Conservation (phyloP, 1,284 basidiomycete genomes). For the Sporisorium scitamineum region DNA sequence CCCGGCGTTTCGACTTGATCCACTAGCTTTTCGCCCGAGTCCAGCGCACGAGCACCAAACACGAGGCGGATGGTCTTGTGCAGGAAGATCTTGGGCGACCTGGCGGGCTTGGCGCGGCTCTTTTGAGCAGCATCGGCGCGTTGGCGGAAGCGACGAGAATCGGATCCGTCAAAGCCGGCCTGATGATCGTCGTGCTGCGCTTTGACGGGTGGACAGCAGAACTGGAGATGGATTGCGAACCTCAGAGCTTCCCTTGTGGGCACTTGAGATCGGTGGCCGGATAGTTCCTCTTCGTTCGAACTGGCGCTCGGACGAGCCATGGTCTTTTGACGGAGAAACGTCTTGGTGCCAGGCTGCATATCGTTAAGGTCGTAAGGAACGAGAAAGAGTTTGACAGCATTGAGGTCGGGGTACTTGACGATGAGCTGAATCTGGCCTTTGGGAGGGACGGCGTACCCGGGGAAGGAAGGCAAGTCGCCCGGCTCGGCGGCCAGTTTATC, state of each 20-base stretch:
- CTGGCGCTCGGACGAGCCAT: constrained; percentile 4
- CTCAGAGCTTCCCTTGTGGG: constrained; percentile 48
- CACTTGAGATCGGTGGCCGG: neutral
- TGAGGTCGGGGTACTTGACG: constrained; percentile 70
- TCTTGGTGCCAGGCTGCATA: constrained; percentile 65
- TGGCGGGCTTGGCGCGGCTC: constrained; percentile 2
- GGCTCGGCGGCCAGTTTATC: neutral
- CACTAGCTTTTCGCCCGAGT: constrained; percentile 50
- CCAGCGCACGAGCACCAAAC: constrained; percentile 56
- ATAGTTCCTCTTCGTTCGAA: neutral
- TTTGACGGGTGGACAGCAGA: constrained; percentile 42
- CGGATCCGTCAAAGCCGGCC: constrained; percentile 28
- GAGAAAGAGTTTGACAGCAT: constrained; percentile 72
- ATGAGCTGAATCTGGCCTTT: constrained; percentile 73
- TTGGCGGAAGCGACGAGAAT: constrained; percentile 15
- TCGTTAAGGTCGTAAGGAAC: constrained; percentile 72
- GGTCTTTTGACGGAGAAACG: constrained; percentile 60
- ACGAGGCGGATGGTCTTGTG: constrained; percentile 61
- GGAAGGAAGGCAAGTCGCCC: constrained; percentile 62
- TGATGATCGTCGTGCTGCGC: constrained; percentile 15
- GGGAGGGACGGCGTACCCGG: constrained; percentile 72
- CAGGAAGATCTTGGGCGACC: constrained; percentile 49
- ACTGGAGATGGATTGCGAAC: constrained; percentile 64
- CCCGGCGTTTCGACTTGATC: constrained; percentile 55
- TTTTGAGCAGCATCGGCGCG: neutral